phyloP scores from a whole-genome alignment of 106 monocot genomes.

The Cymbidium sinense region DNA sequence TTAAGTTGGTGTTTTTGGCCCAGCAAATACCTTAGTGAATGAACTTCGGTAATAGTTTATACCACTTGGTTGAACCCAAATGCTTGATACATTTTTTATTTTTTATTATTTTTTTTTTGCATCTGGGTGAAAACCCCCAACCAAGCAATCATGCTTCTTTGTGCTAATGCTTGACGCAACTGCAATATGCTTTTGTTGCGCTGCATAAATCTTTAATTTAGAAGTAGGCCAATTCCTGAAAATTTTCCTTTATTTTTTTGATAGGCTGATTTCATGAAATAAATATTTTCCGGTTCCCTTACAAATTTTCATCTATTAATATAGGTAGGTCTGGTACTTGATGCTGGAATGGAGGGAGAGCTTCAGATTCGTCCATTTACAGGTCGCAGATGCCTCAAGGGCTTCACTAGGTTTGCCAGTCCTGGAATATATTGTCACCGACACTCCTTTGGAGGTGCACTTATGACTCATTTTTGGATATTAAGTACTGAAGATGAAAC shows the following conservation, averaged over 20 bases:
- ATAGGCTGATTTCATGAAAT: not conserved
- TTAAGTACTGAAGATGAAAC: not conserved
- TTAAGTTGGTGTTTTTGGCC: too few species aligned
- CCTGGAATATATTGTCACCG: constrained; percentile 73
- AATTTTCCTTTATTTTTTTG: not conserved
- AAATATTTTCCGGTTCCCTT: not conserved
- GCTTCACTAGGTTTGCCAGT: constrained; percentile 82
- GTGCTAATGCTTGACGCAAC: too few species aligned
- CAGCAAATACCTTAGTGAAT: too few species aligned
- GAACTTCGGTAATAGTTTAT: too few species aligned
- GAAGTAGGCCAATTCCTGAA: not conserved
- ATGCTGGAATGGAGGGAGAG: constrained; percentile 91
- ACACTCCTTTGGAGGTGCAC: constrained; percentile 68
- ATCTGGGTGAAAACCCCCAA: too few species aligned
- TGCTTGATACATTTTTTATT: too few species aligned
- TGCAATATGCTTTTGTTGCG: too few species aligned
- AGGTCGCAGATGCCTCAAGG: constrained; percentile 84
- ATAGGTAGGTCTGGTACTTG: constrained; percentile 89
- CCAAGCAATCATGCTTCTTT: too few species aligned
- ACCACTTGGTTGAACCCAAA: too few species aligned
- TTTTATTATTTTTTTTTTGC: too few species aligned
- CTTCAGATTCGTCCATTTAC: constrained; percentile 78
- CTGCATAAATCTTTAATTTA: too few species aligned
- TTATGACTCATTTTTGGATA: not conserved
- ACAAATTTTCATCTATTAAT: not conserved